Conservation (phyloP, 1,284 basidiomycete genomes). For the Entoloma clypeatum region DNA sequence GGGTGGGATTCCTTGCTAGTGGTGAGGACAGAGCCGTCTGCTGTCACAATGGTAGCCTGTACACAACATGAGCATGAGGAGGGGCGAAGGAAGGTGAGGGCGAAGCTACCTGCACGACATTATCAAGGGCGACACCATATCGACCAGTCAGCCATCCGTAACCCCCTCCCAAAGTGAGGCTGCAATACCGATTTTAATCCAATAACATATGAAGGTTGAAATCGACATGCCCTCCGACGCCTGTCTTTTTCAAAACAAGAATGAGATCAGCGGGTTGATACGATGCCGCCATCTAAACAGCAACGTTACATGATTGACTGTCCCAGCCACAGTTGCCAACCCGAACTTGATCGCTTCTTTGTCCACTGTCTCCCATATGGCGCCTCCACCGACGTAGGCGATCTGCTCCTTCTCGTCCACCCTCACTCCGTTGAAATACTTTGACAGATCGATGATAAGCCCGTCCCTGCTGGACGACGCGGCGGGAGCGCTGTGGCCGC, state of each 20-base stretch:
- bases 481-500: conserved; percentile 42
- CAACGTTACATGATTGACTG: conserved; percentile 54
- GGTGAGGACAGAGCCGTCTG: conserved; percentile 42
- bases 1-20: conserved; percentile 41
- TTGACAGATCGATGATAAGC: conserved; percentile 50
- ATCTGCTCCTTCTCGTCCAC: conserved; percentile 40
- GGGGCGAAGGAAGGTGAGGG: neutral
- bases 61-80: conserved; percentile 2
- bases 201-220: neutral
- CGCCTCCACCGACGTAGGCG: conserved; percentile 42
- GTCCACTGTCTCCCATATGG: conserved; percentile 20
- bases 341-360: conserved; percentile 40
- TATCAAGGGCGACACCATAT: conserved; percentile 54
- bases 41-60: conserved; percentile 53
- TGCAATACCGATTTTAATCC: conserved; percentile 17
- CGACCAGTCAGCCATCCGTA: conserved; percentile 50
- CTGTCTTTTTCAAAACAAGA: conserved; percentile 44
- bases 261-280: neutral
- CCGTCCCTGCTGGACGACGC: conserved; percentile 47
- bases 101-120: conserved; percentile 43
- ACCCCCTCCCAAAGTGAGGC: conserved; percentile 57
- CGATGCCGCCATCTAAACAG: conserved; percentile 1
- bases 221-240: conserved; percentile 46
- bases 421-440: conserved; percentile 36
- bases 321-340: conserved; percentile 48